Evolutionary conservation across 2,329 filamentous ascomycete species (phyloP).

Genomic region (Colletotrichum sp.): DNA sequence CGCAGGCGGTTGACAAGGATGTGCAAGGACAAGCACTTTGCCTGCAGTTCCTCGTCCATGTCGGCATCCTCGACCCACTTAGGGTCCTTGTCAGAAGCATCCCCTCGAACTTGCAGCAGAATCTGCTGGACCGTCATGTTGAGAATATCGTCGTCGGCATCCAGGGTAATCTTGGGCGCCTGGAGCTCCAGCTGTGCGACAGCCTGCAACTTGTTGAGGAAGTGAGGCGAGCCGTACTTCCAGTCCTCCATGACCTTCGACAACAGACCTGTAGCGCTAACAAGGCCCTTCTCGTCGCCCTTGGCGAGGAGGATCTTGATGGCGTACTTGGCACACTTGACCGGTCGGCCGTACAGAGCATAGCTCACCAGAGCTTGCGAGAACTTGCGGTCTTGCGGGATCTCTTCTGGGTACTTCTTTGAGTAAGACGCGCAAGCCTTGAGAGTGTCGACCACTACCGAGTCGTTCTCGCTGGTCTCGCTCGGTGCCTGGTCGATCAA

Average conservation of each 20-base stretch:
- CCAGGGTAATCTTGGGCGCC: conserved; percentile 72
- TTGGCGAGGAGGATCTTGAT: conserved; percentile 86
- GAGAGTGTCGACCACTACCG: conserved; percentile 82
- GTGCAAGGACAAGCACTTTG: conserved; percentile 84
- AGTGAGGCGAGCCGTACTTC: conserved; percentile 73
- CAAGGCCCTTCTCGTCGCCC: conserved; percentile 73
- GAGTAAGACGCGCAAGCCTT: conserved; percentile 95
- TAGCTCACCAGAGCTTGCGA: conserved; percentile 81
- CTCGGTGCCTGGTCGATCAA: conserved; percentile 82
- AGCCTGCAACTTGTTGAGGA: conserved; percentile 75
- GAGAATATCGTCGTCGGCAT: conserved; percentile 77
- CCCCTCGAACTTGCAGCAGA: conserved; percentile 70
- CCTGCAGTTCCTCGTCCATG: conserved; percentile 79
- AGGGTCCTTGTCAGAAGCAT: conserved; percentile 60
- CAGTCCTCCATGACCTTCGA: conserved; percentile 77
- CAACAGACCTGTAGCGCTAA: conserved; percentile 84
- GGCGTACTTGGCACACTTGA: conserved; percentile 89
- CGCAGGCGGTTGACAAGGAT: conserved; percentile 86
- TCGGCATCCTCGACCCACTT: conserved; percentile 71
- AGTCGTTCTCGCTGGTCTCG: conserved; percentile 68
- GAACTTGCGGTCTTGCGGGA: conserved; percentile 82
- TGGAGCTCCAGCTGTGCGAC: conserved; percentile 79
- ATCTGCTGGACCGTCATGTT: conserved; percentile 78
- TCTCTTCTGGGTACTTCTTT: conserved; percentile 81
- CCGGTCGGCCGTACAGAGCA: conserved; percentile 79